These are phyloP conservation scores for Basidiobolus heterosporus DNA, from an alignment of 371 early-diverging fungal species.

Conservation along the genomic window DNA sequence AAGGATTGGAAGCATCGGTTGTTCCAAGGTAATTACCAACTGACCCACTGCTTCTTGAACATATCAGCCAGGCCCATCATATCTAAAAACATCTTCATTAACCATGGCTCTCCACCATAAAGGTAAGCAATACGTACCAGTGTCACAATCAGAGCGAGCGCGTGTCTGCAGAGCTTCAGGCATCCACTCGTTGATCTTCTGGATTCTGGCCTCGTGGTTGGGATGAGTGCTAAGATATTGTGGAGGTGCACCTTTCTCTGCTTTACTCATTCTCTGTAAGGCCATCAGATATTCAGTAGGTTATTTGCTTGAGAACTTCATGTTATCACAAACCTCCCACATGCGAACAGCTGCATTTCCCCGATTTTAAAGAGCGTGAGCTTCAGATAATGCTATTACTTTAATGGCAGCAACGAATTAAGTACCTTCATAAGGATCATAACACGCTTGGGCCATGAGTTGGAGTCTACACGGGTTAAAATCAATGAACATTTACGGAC, in stretches of 20 bases:
- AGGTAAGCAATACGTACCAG: background rate
- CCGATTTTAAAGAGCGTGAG: background rate
- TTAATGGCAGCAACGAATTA: background rate
- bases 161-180: slow-evolving; percentile 36
- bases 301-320: background rate
- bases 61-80: background rate
- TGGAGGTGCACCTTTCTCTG: slow-evolving; percentile 16
- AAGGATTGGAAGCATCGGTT: too few relatives aligned
- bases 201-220: slow-evolving; percentile 47
- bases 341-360: slow-evolving; percentile 42
- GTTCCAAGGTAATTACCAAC: slow-evolving; percentile 1
- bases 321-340: background rate
- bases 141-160: slow-evolving; percentile 13
- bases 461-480: slow-evolving; percentile 29
- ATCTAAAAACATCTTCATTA: background rate
- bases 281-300: slow-evolving; percentile 10
- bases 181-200: slow-evolving; percentile 46
- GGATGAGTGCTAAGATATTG: slow-evolving; percentile 84
- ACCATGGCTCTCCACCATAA: background rate
- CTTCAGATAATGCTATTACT: background rate
- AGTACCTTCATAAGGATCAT: slow-evolving; percentile 47
- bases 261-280: slow-evolving; percentile 19
- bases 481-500: background rate
- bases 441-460: slow-evolving; percentile 86
- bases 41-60: background rate